Evolutionary conservation across 148 eudicot genomes (phyloP), one percentile per base, ranked within the genome.

Genomic region (Heliosperma pusillum): DNA sequence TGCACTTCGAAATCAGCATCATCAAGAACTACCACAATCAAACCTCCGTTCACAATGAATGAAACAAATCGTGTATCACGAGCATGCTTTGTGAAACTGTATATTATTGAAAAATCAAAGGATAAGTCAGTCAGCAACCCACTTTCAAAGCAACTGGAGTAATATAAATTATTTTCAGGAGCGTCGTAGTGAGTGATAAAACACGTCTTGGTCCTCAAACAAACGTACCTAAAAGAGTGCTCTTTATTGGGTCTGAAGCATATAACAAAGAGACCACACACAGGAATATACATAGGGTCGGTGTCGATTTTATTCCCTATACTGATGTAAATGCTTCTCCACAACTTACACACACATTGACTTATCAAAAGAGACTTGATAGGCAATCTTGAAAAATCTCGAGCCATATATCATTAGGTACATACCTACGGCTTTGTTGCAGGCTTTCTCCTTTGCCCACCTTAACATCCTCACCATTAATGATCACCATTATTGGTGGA

Each of bases 181-280:
- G n/a, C n/a, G n/a, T n/a, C n/a, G n/a, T n/a, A 10, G 4, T 17
- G 3, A 0, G 25, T 22, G 1, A 19, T 22, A 25, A 9, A 25
- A 25, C 19, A 7, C 13, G 24, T 25, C 15, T 60, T 60, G 65
- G 65, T 60, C 25, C 10, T 60, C 29, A 60, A 25, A 60, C 65
- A 60, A 9, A 60, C 3, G 12, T 60, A 60, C 16, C 65, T 60
- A n/a, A 56, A 4, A 22, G 12, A 56, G 60, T 1, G 0, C 2
- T 27, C 24, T 1, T 27, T 22, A 7, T 3, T 13, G 13, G n/a
- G 25, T 1, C 2, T 0, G 30, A 60, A 21, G 15, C 29, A n/a
- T n/a, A n/a, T n/a, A n/a, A n/a, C n/a, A n/a, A n/a, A n/a, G n/a
- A 59, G 27, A 6, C 63, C 63, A 26, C 66, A 62, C 66, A 62